A percentile compares a stretch with the other conserved stretches of the same genome.
Conservation (phyloP, 106 monocot species). For the Apostasia shenzhenica region DNA sequence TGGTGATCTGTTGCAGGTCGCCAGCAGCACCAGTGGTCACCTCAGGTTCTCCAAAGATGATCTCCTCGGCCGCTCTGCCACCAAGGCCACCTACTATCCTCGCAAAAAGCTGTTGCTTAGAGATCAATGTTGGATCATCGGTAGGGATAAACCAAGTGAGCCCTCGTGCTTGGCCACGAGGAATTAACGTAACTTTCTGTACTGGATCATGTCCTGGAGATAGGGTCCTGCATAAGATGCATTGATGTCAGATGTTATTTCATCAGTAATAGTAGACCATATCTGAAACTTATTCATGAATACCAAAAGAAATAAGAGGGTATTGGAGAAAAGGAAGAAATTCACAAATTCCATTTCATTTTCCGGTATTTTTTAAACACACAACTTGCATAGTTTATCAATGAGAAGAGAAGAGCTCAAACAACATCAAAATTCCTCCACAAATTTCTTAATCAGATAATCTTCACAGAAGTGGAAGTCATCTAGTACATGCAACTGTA, state of each 20-base stretch:
- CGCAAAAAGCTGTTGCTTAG: constrained; percentile 91
- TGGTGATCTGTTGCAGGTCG: constrained; percentile 91
- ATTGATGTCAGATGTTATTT: background rate
- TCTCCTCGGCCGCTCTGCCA: constrained; percentile 95
- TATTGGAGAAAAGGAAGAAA: too few species aligned
- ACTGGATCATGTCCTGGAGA: constrained; percentile 95
- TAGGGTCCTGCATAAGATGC: constrained; percentile 57
- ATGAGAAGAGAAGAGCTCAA: too few species aligned
- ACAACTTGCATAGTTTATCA: too few species aligned
- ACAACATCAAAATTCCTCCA: too few species aligned
- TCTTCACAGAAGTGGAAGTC: too few species aligned
- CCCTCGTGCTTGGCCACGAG: constrained; percentile 88
- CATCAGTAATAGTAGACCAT: too few species aligned
- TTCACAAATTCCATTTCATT: too few species aligned
- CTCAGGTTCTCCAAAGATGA: constrained; percentile 97
- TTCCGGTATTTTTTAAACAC: too few species aligned
- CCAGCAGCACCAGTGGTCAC: constrained; percentile 98
- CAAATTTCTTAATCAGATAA: too few species aligned
- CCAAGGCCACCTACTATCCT: constrained; percentile 97
- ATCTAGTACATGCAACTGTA: too few species aligned
- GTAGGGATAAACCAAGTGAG: constrained; percentile 95
- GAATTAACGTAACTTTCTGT: constrained; percentile 90
- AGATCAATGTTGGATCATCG: constrained; percentile 91
- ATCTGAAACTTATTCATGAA: too few species aligned
- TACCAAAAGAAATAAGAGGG: too few species aligned